Base-by-base conservation (phyloP, 768 basidiomycete species). In the Amanita thiersii region DNA sequence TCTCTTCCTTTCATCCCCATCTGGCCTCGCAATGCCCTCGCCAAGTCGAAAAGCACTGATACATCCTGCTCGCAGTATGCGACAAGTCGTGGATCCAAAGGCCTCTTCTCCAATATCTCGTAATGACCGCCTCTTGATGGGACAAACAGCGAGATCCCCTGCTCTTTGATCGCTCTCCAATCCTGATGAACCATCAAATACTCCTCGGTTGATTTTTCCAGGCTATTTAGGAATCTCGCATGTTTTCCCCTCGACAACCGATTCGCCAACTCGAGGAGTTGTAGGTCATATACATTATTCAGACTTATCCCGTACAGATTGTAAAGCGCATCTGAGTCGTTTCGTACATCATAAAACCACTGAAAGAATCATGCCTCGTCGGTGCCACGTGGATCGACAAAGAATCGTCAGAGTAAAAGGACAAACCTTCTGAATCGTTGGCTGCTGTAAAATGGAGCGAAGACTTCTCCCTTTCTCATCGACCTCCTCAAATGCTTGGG, bases 301-400 rank as follows among this genome's bases (percentile, higher is more conserved):
- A 64, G 46, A 5, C 46, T 46, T 11, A 64, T 43, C 10, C 47
- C 47, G 43, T 58, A 60, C 14, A 58, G 38, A 30, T 60, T 52
- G 33, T 41, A 57, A 11, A 64, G 44, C 0, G 62, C 61, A 34
- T 64, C 62, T 1, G 60, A 56, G 46, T 64, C 62, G 43, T 56
- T 59, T 15, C 62, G 47, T 19, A 64, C 58, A 37, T 64, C 62
- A 45, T 52, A 64, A 35, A 64, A 58, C 6, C 59, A 45, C 61
- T 62, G 15, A 11, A 17, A n/a, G 32, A 14, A 20, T 6, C 10
- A 14, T 29, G 36, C 38, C 17, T 29, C 24, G 18, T 43, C 15
- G 26, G 21, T 20, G 15, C 14, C 42, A 43, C 42, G 38, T 33
- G 28, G 14, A 25, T 18, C 21, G 21, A 15, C 11, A 17, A 10